Conservation (phyloP, 257 asterid species). For the Paraleonurus japonicus region DNA sequence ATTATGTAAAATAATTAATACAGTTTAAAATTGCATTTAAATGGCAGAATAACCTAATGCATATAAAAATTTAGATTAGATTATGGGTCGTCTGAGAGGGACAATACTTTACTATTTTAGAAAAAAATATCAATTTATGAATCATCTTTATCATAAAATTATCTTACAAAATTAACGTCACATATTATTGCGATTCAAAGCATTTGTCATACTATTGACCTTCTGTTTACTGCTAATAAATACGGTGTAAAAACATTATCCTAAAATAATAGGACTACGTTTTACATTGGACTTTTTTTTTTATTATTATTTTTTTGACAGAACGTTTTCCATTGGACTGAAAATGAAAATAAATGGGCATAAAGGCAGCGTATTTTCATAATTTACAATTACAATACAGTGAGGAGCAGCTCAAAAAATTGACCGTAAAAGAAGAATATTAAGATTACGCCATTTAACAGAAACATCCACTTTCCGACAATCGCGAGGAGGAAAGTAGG, state of each 20-base stretch:
- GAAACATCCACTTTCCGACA: conserved; percentile 34
- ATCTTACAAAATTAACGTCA: too few species aligned
- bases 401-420: not conserved
- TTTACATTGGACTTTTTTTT: too few species aligned
- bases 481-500: conserved; percentile 32
- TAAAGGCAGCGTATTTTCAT: not conserved
- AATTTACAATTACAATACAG: not conserved
- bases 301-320: too few species aligned
- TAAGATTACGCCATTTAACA: conserved; percentile 40
- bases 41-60: too few species aligned
- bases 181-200: not conserved
- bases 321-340: too few species aligned
- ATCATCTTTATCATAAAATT: too few species aligned
- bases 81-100: too few species aligned
- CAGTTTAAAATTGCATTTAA: too few species aligned
- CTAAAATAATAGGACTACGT: not conserved
- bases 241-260: not conserved
- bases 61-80: too few species aligned
- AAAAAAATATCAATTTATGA: too few species aligned
- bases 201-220: not conserved
- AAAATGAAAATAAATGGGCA: not conserved
- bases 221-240: not conserved
- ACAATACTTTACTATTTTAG: too few species aligned
- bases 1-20: too few species aligned
- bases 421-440: conserved; percentile 19